phyloP scores from a whole-genome alignment of 129 eudicot species.

The Flaveria brownii region DNA sequence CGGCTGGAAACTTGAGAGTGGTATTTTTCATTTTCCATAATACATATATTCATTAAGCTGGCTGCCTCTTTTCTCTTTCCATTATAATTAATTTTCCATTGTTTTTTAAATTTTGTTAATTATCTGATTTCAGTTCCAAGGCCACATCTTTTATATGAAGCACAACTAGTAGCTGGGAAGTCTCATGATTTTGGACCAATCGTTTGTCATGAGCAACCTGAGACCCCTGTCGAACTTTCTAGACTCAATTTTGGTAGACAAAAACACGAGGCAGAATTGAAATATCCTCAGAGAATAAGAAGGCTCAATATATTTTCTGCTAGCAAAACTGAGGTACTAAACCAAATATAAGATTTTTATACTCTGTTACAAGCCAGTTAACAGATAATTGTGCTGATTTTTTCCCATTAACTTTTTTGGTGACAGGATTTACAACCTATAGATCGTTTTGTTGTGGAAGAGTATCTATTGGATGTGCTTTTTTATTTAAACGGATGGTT shows the following conservation, averaged over 20 bases:
- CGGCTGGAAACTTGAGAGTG: slow-evolving; percentile 95
- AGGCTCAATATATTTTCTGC: slow-evolving; percentile 91
- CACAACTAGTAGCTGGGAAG: slow-evolving; percentile 89
- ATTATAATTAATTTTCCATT: neutral
- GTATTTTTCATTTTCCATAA: slow-evolving; percentile 39
- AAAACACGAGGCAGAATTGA: slow-evolving; percentile 87
- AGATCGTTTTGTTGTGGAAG: slow-evolving; percentile 93
- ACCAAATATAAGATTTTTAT: slow-evolving; percentile 10
- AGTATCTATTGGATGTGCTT: slow-evolving; percentile 89
- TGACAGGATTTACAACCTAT: slow-evolving; percentile 80
- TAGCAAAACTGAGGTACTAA: slow-evolving; percentile 74
- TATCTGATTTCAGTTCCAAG: slow-evolving; percentile 61
- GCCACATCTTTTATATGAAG: slow-evolving; percentile 85
- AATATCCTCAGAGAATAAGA: slow-evolving; percentile 89
- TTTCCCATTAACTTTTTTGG: slow-evolving; percentile 5
- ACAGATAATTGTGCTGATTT: slow-evolving; percentile 12
- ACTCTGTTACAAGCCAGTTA: neutral
- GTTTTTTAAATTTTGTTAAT: neutral
- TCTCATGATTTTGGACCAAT: slow-evolving; percentile 87
- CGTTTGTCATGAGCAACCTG: slow-evolving; percentile 72
- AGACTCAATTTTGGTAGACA: slow-evolving; percentile 66
- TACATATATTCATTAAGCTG: neutral
- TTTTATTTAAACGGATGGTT: slow-evolving; percentile 89
- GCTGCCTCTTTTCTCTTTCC: neutral
- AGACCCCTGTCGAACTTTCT: slow-evolving; percentile 45